These are phyloP conservation scores for Gardenia jasminoides DNA, from an alignment of 257 asterid species.

Conservation along the genomic window DNA sequence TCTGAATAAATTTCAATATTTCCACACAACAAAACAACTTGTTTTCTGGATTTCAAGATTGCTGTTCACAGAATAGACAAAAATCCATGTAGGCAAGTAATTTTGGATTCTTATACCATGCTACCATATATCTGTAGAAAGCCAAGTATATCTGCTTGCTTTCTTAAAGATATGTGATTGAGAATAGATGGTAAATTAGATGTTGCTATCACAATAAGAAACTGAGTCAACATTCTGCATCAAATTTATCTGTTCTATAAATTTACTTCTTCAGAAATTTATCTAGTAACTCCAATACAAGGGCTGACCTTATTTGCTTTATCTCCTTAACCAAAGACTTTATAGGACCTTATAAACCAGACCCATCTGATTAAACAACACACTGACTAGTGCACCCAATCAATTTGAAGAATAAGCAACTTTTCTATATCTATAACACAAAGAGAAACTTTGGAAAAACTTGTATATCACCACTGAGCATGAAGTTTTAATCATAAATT, in stretches of 20 bases:
- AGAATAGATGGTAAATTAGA: background rate
- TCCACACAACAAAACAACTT: background rate
- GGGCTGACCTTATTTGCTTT: background rate
- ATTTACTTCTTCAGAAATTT: background rate
- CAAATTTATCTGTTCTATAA: background rate
- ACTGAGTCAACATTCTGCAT: background rate
- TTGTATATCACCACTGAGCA: background rate
- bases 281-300: background rate
- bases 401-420: no score
- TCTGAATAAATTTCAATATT: background rate
- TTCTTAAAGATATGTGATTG: background rate
- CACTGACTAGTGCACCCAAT: no score
- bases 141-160: background rate
- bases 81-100: background rate
- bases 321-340: background rate
- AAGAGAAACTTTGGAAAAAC: background rate
- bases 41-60: background rate
- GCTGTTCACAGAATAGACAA: background rate
- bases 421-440: background rate
- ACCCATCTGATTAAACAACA: background rate
- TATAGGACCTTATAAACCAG: background rate
- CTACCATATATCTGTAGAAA: background rate
- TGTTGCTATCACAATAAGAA: background rate
- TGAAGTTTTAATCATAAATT: background rate
- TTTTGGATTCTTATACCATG: background rate